Conservation (phyloP, 768 basidiomycete species). For the Leucogyrophana mollusca region DNA sequence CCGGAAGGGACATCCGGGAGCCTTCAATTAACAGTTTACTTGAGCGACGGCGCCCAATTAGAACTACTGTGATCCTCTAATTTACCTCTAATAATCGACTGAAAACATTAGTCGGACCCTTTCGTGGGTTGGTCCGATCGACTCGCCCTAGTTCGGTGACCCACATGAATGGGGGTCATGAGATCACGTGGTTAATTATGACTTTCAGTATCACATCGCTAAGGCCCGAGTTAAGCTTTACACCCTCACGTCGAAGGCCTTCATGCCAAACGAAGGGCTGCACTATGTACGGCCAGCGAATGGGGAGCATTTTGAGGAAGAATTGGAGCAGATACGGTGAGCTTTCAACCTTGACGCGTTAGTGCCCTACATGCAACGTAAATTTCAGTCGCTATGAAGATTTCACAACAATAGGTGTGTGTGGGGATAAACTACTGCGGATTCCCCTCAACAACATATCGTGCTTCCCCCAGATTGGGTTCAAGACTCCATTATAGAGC, state of each 20-base stretch:
- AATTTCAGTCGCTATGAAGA: constrained; percentile 82
- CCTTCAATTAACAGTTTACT: no score
- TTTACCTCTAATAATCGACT: no score
- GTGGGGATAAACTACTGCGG: constrained; percentile 7
- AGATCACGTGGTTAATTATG: no score
- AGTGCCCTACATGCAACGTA: constrained; percentile 17
- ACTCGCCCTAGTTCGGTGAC: no score
- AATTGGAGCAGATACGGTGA: constrained; percentile 66
- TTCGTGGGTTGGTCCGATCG: no score
- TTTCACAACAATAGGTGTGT: constrained; percentile 88
- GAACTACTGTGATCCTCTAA: no score
- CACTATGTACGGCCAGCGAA: constrained; percentile 22
- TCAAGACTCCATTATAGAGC: constrained; percentile 89
- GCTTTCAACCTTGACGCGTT: constrained; percentile 9
- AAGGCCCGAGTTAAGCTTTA: no score
- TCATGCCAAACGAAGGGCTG: constrained; percentile 21
- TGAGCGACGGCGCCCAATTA: no score
- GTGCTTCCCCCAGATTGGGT: constrained; percentile 77
- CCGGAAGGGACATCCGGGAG: no score
- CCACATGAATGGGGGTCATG: no score
- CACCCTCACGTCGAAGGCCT: not conserved
- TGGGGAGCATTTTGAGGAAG: constrained; percentile 55
- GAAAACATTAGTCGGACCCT: no score
- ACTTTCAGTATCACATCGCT: no score
- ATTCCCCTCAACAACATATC: constrained; percentile 11